phyloP scores from a whole-genome alignment of 768 basidiomycete genomes.

The Leccinum boreale region DNA sequence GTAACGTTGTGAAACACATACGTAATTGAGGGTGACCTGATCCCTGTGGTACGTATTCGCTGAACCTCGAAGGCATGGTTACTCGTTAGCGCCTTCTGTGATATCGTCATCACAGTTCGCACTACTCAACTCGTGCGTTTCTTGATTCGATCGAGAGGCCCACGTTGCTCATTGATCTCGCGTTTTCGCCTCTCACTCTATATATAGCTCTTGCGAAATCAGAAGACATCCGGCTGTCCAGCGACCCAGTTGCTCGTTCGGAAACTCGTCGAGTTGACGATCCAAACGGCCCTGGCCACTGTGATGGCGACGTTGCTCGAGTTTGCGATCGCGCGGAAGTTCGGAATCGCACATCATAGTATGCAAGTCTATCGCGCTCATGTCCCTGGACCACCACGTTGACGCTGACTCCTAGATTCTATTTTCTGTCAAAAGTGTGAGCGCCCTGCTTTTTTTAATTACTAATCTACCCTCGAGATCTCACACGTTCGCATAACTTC shows the following conservation, averaged over 20 bases:
- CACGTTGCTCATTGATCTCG: background rate
- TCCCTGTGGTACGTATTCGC: background rate
- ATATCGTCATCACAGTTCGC: constrained; percentile 10
- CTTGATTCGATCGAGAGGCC: background rate
- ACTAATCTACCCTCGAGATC: background rate
- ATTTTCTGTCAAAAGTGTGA: constrained; percentile 7
- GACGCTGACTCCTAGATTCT: constrained; percentile 1
- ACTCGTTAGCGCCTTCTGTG: constrained; percentile 9
- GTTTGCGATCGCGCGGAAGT: constrained; percentile 4
- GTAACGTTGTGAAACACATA: background rate
- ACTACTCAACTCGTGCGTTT: constrained; percentile 9
- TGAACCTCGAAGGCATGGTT: constrained; percentile 7
- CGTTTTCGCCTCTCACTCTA: background rate
- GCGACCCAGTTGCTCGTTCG: constrained; percentile 8
- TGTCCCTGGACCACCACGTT: background rate
- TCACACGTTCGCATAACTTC: background rate
- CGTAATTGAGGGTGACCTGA: background rate
- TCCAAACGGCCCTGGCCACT: constrained; percentile 11
- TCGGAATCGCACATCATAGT: constrained; percentile 8
- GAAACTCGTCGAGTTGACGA: constrained; percentile 12
- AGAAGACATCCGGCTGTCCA: background rate
- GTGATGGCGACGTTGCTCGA: constrained; percentile 12
- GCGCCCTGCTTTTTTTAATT: background rate
- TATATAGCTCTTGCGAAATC: constrained; percentile 2
- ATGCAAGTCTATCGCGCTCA: background rate